phyloP scores from a whole-genome alignment of 495 filamentous ascomycete species.

The Podospora pseudocomata region DNA sequence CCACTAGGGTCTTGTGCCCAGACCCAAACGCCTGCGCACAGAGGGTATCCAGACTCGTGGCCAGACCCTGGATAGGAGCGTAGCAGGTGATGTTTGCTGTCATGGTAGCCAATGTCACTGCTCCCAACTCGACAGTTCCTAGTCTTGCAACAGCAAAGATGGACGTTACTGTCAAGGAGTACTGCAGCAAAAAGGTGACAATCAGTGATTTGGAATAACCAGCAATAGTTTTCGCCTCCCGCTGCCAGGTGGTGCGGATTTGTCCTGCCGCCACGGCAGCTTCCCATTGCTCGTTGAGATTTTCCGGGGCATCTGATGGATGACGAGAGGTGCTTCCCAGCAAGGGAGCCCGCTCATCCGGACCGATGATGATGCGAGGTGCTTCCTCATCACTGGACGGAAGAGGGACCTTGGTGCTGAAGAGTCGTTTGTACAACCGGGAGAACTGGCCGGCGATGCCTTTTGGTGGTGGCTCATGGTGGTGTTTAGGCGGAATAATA shows the following conservation, averaged over 20 bases:
- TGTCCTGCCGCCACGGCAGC: constrained; percentile 69
- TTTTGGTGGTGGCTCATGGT: constrained; percentile 19
- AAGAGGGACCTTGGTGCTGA: constrained; percentile 45
- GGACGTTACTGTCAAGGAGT: constrained; percentile 66
- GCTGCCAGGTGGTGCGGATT: constrained; percentile 82
- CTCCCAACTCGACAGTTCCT: constrained; percentile 61
- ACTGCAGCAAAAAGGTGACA: constrained; percentile 69
- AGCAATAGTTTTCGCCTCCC: constrained; percentile 67
- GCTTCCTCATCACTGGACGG: constrained; percentile 32
- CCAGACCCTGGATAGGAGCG: constrained; percentile 66
- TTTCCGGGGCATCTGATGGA: constrained; percentile 25
- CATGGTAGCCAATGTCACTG: constrained; percentile 64
- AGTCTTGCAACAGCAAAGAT: constrained; percentile 66
- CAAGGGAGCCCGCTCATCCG: constrained; percentile 42
- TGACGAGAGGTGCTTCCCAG: constrained; percentile 20
- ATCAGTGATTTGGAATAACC: constrained; percentile 59
- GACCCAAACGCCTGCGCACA: constrained; percentile 75
- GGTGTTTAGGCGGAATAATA: constrained; percentile 63
- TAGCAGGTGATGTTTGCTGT: constrained; percentile 74
- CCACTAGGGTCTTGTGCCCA: constrained; percentile 64
- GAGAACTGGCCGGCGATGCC: constrained; percentile 18
- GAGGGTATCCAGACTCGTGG: constrained; percentile 68
- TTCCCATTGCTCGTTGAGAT: constrained; percentile 66
- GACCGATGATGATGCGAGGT: constrained; percentile 26
- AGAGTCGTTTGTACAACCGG: constrained; percentile 40